Percentiles rank a stretch among this genome's conserved stretches.
Conservation (phyloP, 2,329 filamentous ascomycete species). For the Teratosphaeriaceae sp. region DNA sequence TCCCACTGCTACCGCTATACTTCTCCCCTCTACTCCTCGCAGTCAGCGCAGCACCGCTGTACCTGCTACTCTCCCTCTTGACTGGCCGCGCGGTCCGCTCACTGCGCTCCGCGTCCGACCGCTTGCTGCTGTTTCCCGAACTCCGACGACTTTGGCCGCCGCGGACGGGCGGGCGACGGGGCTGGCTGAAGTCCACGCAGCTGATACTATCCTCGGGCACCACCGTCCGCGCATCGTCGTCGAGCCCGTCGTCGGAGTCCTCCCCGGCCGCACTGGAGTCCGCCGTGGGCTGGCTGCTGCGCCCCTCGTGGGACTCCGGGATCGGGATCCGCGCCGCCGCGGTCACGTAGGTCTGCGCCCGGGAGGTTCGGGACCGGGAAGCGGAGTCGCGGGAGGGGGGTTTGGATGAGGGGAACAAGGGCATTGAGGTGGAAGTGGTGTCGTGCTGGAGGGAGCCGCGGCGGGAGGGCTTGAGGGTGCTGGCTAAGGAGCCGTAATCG, state of each 20-base stretch:
- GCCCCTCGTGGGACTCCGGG: conserved; percentile 7
- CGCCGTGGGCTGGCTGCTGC: conserved; percentile 29
- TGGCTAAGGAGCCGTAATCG: conserved; percentile 17
- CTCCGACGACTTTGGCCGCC: conserved; percentile 14
- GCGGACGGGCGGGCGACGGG: conserved; percentile 10
- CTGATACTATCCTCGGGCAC: conserved; percentile 44
- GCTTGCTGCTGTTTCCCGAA: conserved; percentile 10
- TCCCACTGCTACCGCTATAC: conserved; percentile 23
- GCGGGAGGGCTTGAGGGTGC: conserved; percentile 23
- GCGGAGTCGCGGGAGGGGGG: neutral
- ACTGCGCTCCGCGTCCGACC: conserved; percentile 17
- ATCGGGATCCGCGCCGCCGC: conserved; percentile 12
- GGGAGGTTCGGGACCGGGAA: conserved; percentile 5
- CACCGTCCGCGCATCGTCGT: conserved; percentile 39
- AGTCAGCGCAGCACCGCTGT: conserved; percentile 29
- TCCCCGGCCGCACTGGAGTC: too few species aligned
- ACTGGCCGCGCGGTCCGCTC: conserved; percentile 21
- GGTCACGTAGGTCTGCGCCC: conserved; percentile 10
- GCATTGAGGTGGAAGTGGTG: conserved; percentile 8
- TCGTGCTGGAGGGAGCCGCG: conserved; percentile 5
- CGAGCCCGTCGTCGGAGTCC: conserved; percentile 31
- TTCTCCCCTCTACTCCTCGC: conserved; percentile 26
- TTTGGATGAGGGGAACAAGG: conserved; percentile 8
- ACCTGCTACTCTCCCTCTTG: conserved; percentile 15
- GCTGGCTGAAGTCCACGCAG: conserved; percentile 26